Evolutionary conservation across 1,284 basidiomycete species (phyloP).

Genomic region (Fistulina hepatica): DNA sequence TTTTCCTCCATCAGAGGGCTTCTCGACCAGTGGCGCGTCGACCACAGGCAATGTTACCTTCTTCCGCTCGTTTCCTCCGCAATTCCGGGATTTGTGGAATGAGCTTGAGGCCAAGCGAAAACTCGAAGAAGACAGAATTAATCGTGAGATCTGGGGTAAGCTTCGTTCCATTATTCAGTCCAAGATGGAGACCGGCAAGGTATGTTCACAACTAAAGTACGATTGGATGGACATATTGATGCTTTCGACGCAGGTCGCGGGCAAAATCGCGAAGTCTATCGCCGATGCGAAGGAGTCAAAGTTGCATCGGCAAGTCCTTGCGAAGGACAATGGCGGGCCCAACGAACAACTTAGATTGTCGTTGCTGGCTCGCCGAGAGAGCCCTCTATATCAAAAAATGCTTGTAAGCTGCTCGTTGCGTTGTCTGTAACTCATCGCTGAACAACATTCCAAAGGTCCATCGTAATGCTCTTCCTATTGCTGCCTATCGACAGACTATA

Average conservation of each 20-base stretch:
- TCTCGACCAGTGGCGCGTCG: constrained; percentile 39
- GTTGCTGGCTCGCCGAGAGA: constrained; percentile 51
- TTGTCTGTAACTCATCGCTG: constrained; percentile 1
- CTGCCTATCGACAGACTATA: constrained; percentile 72
- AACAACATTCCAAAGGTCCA: constrained; percentile 36
- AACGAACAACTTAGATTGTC: constrained; percentile 44
- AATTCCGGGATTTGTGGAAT: constrained; percentile 88
- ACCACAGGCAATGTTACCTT: constrained; percentile 40
- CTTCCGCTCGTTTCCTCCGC: constrained; percentile 68
- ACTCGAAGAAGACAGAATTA: constrained; percentile 48
- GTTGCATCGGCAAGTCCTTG: constrained; percentile 8
- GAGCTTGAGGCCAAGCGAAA: constrained; percentile 70
- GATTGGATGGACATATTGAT: constrained; percentile 1
- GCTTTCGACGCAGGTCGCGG: constrained; percentile 21
- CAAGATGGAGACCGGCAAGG: constrained; percentile 41
- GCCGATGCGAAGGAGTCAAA: constrained; percentile 12
- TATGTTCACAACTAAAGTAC: constrained; percentile 15
- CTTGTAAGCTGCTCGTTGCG: constrained; percentile 43
- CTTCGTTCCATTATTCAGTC: constrained; percentile 51
- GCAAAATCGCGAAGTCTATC: constrained; percentile 22
- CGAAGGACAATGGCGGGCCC: constrained; percentile 17
- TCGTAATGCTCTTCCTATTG: constrained; percentile 80
- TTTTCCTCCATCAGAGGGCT: constrained; percentile 51
- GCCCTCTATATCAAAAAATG: constrained; percentile 76
- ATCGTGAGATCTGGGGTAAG: constrained; percentile 62